Percentiles rank a stretch among this genome's conserved stretches.
Evolutionary conservation across 208 protist species (phyloP).

Genomic region (Leishmania major): DNA sequence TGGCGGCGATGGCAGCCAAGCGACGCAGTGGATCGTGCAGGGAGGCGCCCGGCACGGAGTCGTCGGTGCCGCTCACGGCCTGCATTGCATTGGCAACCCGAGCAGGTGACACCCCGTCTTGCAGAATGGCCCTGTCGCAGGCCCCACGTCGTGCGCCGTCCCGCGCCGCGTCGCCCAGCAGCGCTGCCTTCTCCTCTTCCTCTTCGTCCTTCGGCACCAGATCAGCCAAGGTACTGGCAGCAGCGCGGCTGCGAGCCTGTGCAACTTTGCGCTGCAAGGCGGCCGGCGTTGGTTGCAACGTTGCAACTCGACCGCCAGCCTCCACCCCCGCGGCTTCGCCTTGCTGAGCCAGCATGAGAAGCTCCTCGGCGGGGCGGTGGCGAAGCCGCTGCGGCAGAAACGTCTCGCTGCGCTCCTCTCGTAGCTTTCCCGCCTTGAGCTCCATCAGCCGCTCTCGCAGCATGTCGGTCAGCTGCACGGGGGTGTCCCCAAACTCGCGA

Average conservation of each 20-base stretch:
- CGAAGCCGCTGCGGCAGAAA: constrained; percentile 67
- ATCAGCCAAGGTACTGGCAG: constrained; percentile 47
- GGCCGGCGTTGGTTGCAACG: neutral
- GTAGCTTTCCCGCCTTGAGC: constrained; percentile 77
- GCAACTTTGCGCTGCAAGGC: neutral
- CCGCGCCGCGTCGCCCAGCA: neutral
- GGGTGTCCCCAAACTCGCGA: constrained; percentile 76
- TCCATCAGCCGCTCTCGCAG: constrained; percentile 88
- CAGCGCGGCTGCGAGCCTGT: neutral
- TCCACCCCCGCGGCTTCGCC: constrained; percentile 1
- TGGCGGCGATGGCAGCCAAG: constrained; percentile 14
- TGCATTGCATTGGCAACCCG: constrained; percentile 11
- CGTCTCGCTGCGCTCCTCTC: constrained; percentile 78
- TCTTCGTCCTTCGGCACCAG: constrained; percentile 18
- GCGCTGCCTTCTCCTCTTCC: constrained; percentile 1
- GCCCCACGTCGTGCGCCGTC: neutral
- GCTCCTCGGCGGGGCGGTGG: constrained; percentile 37
- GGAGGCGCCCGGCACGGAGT: constrained; percentile 30
- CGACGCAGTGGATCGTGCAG: constrained; percentile 26
- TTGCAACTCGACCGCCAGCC: neutral
- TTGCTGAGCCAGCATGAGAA: constrained; percentile 23
- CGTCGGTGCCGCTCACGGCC: constrained; percentile 13
- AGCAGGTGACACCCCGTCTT: constrained; percentile 27
- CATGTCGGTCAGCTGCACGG: constrained; percentile 89
- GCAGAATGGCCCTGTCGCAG: constrained; percentile 18